phyloP scores from a whole-genome alignment of 208 protist genomes.

The Wallacemonas sp. region DNA sequence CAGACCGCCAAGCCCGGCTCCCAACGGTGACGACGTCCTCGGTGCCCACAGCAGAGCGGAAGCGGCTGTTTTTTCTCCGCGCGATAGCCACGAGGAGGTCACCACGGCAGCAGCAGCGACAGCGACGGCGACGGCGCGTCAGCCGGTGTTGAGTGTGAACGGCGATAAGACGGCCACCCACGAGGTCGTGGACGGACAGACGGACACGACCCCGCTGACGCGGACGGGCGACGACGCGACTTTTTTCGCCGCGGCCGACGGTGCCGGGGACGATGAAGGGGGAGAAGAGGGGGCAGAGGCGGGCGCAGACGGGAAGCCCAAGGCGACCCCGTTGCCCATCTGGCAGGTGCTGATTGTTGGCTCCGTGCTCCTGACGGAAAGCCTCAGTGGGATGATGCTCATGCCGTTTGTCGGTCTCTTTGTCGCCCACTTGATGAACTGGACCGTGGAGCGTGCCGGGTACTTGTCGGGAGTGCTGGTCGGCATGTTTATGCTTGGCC shows the following conservation, averaged over 20 bases:
- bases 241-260: background rate
- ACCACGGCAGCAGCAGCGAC: no score
- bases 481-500: slow-evolving; percentile 34
- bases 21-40: no score
- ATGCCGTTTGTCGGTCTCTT: slow-evolving; percentile 44
- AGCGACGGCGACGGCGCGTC: no score
- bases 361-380: slow-evolving; percentile 21
- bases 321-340: slow-evolving; percentile 13
- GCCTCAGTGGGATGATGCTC: slow-evolving; percentile 23
- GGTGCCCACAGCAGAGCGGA: no score
- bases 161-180: no score
- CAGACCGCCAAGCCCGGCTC: no score
- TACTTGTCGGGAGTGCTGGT: slow-evolving; percentile 36
- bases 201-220: no score
- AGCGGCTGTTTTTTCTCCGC: no score
- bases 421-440: slow-evolving; percentile 28
- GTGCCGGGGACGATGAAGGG: background rate
- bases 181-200: no score
- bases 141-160: no score
- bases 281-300: background rate
- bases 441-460: slow-evolving; percentile 27
- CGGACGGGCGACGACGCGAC: background rate
- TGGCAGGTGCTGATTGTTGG: slow-evolving; percentile 16
- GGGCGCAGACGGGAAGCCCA: slow-evolving; percentile 7
- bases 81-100: no score